Evolutionary conservation across 768 basidiomycete genomes (phyloP), one percentile per base, ranked within the genome.

Genomic region (Pleurotus salmoneostramineus): DNA sequence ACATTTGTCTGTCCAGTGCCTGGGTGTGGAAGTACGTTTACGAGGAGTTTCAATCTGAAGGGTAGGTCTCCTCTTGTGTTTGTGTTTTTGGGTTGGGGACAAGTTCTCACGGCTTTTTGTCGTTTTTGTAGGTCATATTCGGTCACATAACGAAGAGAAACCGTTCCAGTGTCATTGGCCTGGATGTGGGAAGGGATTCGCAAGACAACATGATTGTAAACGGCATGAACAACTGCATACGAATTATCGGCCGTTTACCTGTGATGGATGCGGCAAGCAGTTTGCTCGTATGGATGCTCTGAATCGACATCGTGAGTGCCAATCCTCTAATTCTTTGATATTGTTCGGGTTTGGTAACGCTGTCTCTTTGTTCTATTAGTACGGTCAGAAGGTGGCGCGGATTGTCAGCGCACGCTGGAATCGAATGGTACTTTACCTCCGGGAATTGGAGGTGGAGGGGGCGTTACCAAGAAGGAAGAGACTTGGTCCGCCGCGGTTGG

Each of bases 211-310:
- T 66, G 95, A 98, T 69, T 97, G 95, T 73, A 98, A 96, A 69
- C 84, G 95, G 2, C 96, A 98, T 65, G 95, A 97, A 71, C 89
- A 95, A 63, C 78, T 98, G 43, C 95, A 98, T 69, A 87, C 91
- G 58, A 95, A 96, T 64, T 89, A 93, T 65, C 77, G 95, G 21
- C 94, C 95, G 60, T 96, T 95, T 69, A 89, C 83, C 10, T 98
- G 96, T 66, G 91, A 95, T 6, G 95, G 93, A 45, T 98, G 95
- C 69, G 81, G 83, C 63, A 92, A 95, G 77, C 91, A 87, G 63
- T 98, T 98, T 77, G 95, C 95, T 34, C 72, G 95, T 60, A 89
- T 97, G 83, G 96, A 98, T 71, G 95, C 95, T 43, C 79, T 98
- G 54, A 96, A 96, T 67, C 75, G 95, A 61, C 96, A 98, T 76